Conservation (phyloP, 2,329 filamentous ascomycete species). For the Hymenoscyphus fraxineus region DNA sequence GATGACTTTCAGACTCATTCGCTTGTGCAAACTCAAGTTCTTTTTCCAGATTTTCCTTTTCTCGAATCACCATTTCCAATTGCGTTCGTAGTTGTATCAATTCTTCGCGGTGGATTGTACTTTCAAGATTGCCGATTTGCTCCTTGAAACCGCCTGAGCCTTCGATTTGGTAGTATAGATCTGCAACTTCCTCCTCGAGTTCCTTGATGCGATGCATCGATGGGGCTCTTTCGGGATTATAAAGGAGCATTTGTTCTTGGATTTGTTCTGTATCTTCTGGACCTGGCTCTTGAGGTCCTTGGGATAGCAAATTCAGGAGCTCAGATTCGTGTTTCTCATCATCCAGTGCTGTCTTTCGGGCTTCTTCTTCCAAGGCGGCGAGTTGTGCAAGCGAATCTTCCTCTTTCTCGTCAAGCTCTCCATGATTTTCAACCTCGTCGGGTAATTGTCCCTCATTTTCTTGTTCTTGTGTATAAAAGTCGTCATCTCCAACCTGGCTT, state of each 20-base stretch:
- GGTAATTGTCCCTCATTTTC: background rate
- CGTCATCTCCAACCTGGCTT: background rate
- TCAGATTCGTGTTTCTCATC: background rate
- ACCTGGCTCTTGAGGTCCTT: background rate
- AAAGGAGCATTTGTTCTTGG: background rate
- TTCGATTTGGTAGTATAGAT: conserved; percentile 3
- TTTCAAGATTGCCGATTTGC: background rate
- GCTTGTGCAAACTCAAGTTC: background rate
- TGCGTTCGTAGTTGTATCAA: background rate
- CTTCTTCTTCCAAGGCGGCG: background rate
- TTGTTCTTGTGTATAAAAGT: background rate
- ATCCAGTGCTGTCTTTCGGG: background rate
- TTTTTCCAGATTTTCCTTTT: background rate
- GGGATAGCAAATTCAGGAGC: background rate
- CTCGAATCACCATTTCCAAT: background rate
- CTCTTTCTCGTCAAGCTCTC: background rate
- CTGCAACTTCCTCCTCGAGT: background rate
- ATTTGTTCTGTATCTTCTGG: background rate
- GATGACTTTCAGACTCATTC: background rate
- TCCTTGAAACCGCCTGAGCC: background rate
- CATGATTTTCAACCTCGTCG: background rate
- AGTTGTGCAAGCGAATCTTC: background rate
- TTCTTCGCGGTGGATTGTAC: background rate
- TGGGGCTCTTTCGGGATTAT: background rate
- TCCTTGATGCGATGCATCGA: background rate